Conservation (phyloP, 768 basidiomycete genomes). For the Pleurotus tuoliensis region DNA sequence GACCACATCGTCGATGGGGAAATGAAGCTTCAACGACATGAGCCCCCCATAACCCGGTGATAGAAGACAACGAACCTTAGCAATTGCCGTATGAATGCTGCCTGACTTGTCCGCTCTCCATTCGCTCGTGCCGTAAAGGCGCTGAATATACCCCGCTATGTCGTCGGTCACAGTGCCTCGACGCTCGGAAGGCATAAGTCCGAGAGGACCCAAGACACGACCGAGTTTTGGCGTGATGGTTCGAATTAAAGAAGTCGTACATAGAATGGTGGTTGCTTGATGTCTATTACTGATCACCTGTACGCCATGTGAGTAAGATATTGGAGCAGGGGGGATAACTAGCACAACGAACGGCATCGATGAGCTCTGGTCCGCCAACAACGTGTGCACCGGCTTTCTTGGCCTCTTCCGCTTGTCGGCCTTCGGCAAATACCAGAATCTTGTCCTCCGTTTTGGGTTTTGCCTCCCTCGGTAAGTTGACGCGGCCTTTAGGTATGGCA, state of each 20-base stretch:
- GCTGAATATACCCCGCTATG: constrained; percentile 74
- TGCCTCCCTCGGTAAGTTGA: constrained; percentile 78
- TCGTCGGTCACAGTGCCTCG: constrained; percentile 94
- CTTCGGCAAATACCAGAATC: constrained; percentile 93
- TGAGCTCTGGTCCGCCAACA: constrained; percentile 87
- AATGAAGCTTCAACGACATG: constrained; percentile 53
- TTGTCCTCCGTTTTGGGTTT: constrained; percentile 67
- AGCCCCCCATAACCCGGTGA: constrained; percentile 1
- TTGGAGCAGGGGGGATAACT: constrained; percentile 7
- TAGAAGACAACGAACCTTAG: constrained; percentile 46
- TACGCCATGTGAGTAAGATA: not conserved
- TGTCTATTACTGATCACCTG: constrained; percentile 75
- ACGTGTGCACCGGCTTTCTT: constrained; percentile 84
- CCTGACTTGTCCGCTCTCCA: constrained; percentile 92
- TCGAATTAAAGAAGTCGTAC: constrained; percentile 74
- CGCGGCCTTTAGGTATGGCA: constrained; percentile 85
- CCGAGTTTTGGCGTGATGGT: constrained; percentile 77
- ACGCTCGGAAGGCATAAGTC: constrained; percentile 93
- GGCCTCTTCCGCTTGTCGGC: constrained; percentile 77
- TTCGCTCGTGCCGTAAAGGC: constrained; percentile 78
- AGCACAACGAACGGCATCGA: constrained; percentile 69
- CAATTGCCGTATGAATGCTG: constrained; percentile 79
- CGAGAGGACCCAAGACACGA: constrained; percentile 80
- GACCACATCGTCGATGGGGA: constrained; percentile 69
- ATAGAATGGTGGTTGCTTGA: constrained; percentile 80